Evolutionary conservation across 1,139 yeast genomes (phyloP), one percentile per base, ranked within the genome.

Genomic region (Suhomyces yuchorum): DNA sequence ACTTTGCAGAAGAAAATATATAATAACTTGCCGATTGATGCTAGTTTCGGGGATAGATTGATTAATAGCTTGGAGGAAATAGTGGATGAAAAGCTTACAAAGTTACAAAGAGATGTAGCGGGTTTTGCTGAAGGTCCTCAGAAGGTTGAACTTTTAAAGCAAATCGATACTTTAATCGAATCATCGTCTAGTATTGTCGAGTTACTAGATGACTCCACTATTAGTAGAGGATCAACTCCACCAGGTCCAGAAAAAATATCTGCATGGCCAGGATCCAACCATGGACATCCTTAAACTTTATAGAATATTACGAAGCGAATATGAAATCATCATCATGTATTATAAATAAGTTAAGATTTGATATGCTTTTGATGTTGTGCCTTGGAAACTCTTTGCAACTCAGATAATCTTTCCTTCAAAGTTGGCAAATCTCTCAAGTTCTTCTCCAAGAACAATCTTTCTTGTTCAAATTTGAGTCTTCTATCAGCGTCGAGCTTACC

Each of bases 251-350:
- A 75, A 46, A 66, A 62, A 44, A 71, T 83, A 8, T 70, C 79
- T 34, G 88, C 88, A 0, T 83, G 88, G 88, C 88, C 88, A 0
- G 87, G 87, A 0, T 75, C 82, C 5, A 75, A 82, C 53, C 87
- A 82, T 58, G 85, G 86, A 0, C 88, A 83, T 59, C 87, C 87
- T 8, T 77, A 53, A 59, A 9, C 18, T 3, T 14, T 15, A 39
- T 19, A 37, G n/a, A 23, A 35, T 5, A 30, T 18, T 30, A 23
- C 30, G 30, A 30, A 37, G 17, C 39, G n/a, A 24, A 14, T 8
- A 24, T n/a, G 3, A 30, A 28, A 26, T 15, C 17, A 26, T 17
- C 17, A 14, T 11, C 18, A 26, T 38, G 22, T 26, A 38, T 38
- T 20, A 37, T 38, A 24, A 38, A n/a, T 37, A 23, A 32, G 14